Percentiles rank a stretch among this genome's conserved stretches.
These are phyloP conservation scores for Fraxinus velutina DNA, from an alignment of 305 asterid genomes.

Conservation along the genomic window DNA sequence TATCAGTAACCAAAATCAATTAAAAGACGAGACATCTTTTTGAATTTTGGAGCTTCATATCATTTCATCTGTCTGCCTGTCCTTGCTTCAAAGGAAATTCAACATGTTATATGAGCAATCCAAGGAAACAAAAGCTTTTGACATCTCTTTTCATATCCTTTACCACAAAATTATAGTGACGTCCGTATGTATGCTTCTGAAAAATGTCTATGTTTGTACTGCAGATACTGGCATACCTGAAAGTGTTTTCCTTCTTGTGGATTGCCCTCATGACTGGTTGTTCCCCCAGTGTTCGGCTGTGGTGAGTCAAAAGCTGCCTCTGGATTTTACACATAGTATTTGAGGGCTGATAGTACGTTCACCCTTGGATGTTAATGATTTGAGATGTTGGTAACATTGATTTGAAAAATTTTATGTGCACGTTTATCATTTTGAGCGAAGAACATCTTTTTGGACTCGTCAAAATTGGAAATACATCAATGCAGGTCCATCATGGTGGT, in stretches of 20 bases:
- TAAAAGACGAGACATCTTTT: not conserved
- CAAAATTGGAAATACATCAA: constrained; percentile 5
- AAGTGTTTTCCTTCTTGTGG: constrained; percentile 64
- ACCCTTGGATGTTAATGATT: not conserved
- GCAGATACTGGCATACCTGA: constrained; percentile 74
- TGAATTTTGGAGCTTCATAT: not conserved
- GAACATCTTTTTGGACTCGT: constrained; percentile 1
- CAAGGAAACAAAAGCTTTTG: not conserved
- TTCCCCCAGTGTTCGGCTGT: constrained; percentile 95
- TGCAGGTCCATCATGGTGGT: constrained; percentile 94
- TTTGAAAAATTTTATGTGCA: not conserved
- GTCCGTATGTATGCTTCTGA: not conserved
- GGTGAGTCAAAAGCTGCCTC: constrained; percentile 46
- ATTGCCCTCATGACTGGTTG: constrained; percentile 98
- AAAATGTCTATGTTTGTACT: constrained; percentile 4
- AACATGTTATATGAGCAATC: not conserved
- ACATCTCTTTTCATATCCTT: not conserved
- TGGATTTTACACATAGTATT: not conserved
- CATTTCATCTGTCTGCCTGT: not conserved
- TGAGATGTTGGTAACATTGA: not conserved
- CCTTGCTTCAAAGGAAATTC: not conserved
- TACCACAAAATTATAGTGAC: not conserved
- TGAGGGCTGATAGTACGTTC: not conserved
- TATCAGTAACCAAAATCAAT: not conserved
- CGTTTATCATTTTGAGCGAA: not conserved